Evolutionary conservation across 306 rosid species (phyloP).

Genomic region (Vicia faba): DNA sequence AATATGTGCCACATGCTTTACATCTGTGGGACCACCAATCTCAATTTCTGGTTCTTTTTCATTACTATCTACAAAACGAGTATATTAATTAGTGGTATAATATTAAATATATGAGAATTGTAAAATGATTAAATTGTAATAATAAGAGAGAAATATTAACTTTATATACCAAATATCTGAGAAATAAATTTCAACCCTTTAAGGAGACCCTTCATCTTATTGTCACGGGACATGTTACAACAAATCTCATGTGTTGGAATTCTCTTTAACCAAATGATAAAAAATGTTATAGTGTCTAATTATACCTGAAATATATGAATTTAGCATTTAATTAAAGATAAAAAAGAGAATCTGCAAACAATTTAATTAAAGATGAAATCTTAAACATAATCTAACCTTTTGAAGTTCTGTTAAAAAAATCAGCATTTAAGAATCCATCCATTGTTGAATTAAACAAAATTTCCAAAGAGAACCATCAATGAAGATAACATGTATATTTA

Average conservation of each 20-base stretch:
- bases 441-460: constrained; percentile 30
- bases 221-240: constrained; percentile 53
- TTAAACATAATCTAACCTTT: not conserved
- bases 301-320: constrained; percentile 27
- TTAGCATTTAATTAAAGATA: constrained; percentile 11
- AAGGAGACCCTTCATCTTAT: constrained; percentile 87
- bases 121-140: not conserved
- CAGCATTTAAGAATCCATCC: constrained; percentile 25
- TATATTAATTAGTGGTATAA: not conserved
- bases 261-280: constrained; percentile 4
- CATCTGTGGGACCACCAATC: constrained; percentile 90
- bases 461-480: constrained; percentile 26
- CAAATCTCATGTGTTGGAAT: constrained; percentile 18
- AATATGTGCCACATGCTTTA: constrained; percentile 92
- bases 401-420: not conserved
- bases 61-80: constrained; percentile 52
- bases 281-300: not conserved
- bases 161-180: constrained; percentile 80
- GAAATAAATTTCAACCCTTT: constrained; percentile 89
- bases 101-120: not conserved
- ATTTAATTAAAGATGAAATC: not conserved
- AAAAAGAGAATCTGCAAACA: not conserved
- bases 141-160: not conserved
- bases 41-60: constrained; percentile 76
- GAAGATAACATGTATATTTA: not conserved